Conservation (phyloP, 805 yeast genomes). For the Monosporozyma solicola region DNA sequence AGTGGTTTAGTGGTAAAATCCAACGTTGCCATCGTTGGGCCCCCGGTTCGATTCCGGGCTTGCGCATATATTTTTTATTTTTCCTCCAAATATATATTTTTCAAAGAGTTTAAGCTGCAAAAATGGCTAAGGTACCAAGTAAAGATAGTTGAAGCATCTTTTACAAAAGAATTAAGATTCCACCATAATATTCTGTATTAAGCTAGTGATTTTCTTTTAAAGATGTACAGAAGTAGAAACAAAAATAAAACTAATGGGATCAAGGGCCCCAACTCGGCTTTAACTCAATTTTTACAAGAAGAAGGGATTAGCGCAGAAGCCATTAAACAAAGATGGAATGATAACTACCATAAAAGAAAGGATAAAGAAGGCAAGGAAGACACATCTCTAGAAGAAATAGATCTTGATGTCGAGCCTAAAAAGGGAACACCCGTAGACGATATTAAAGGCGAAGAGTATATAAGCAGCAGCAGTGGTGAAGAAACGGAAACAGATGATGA, state of each 20-base stretch:
- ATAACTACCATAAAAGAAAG: conserved; percentile 17
- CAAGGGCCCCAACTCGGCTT: conserved; percentile 67
- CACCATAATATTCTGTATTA: too few relatives aligned
- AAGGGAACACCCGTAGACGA: not conserved
- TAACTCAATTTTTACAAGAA: conserved; percentile 77
- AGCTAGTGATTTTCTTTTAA: not conserved
- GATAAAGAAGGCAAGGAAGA: conserved; percentile 1
- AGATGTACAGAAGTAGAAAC: conserved; percentile 24
- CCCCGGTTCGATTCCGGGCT: conserved; percentile 2
- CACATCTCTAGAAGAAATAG: not conserved
- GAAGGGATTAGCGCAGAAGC: conserved; percentile 84
- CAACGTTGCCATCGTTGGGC: conserved; percentile 2
- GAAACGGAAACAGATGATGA: conserved; percentile 14
- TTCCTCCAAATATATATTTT: not conserved
- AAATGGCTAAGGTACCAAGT: not conserved
- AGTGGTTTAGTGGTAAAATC: conserved; percentile 2
- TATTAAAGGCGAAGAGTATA: not conserved
- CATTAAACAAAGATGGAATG: conserved; percentile 45
- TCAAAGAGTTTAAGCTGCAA: not conserved
- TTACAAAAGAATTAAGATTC: too few relatives aligned
- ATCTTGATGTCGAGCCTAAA: not conserved
- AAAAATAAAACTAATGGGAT: conserved; percentile 19
- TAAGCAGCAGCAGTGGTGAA: not conserved
- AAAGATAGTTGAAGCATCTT: not conserved
- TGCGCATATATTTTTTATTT: not conserved